Percentiles rank a stretch among this genome's conserved stretches.
Evolutionary conservation across 345 rosid species (phyloP).

Genomic region (Rhizophora apiculata): DNA sequence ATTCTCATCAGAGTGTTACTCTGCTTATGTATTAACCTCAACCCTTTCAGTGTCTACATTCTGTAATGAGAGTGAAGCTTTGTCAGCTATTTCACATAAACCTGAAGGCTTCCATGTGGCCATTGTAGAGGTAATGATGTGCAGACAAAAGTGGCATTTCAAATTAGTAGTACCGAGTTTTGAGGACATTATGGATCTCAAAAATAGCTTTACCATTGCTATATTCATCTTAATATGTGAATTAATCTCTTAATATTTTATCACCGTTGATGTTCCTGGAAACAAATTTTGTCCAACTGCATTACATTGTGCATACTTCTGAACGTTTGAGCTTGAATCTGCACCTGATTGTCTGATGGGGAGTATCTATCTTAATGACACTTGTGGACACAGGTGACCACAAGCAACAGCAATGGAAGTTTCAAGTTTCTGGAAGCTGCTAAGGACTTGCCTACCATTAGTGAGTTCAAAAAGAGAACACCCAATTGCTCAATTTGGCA

Average conservation of each 20-base stretch:
- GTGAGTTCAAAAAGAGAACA: conserved; percentile 44
- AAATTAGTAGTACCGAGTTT: neutral
- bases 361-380: conserved; percentile 3
- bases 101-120: conserved; percentile 84
- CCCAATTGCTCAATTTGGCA: neutral
- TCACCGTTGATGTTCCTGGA: neutral
- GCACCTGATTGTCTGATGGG: neutral
- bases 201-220: neutral
- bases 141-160: neutral
- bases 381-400: conserved; percentile 45
- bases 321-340: conserved; percentile 1
- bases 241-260: no score
- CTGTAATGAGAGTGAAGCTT: conserved; percentile 71
- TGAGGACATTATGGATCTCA: neutral
- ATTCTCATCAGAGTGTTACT: neutral
- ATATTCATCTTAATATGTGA: no score
- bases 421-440: conserved; percentile 79
- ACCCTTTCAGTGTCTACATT: conserved; percentile 61
- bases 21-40: neutral
- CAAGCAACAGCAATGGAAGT: conserved; percentile 39
- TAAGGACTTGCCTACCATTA: conserved; percentile 80
- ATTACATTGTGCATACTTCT: neutral
- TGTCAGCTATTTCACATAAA: conserved; percentile 51
- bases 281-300: neutral
- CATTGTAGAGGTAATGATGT: conserved; percentile 62